Percentiles rank a stretch among this genome's conserved stretches.
Conservation (phyloP, 768 basidiomycete species). For the Hemileccinum rubropunctum region DNA sequence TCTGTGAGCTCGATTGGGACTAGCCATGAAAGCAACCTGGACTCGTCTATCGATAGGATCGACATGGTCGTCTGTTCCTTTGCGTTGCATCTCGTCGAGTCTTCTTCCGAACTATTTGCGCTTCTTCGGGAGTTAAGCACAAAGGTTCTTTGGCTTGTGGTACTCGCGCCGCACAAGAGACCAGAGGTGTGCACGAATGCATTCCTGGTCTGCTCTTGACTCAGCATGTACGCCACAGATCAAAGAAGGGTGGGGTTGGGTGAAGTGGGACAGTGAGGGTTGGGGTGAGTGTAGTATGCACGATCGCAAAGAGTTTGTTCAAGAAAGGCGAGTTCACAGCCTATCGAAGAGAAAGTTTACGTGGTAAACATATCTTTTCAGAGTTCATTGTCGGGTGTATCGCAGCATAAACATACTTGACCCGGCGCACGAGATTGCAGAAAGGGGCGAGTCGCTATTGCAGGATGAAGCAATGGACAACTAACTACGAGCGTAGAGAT, state of each 20-base stretch:
- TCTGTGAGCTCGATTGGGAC: conserved; percentile 10
- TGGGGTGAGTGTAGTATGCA: conserved; percentile 45
- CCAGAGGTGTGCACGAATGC: conserved; percentile 52
- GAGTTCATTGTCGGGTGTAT: conserved; percentile 32
- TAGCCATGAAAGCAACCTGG: neutral
- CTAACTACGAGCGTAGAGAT: neutral
- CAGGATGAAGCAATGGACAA: neutral
- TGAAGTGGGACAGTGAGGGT: conserved; percentile 52
- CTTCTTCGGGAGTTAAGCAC: conserved; percentile 63
- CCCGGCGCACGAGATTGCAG: neutral
- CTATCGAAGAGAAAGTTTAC: neutral
- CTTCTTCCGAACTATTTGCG: conserved; percentile 58
- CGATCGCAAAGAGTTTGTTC: conserved; percentile 41
- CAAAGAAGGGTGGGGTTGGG: conserved; percentile 67
- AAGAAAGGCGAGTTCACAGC: conserved; percentile 41
- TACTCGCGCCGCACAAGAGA: conserved; percentile 74
- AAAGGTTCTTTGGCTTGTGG: conserved; percentile 61
- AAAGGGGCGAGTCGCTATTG: conserved; percentile 4
- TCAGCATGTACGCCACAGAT: conserved; percentile 37
- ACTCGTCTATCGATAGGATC: conserved; percentile 22
- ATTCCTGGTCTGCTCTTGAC: neutral
- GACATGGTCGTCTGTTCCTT: conserved; percentile 76
- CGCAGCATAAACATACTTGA: conserved; percentile 18
- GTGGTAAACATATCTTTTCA: neutral
- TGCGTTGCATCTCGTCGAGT: conserved; percentile 66